Evolutionary conservation across 768 basidiomycete species (phyloP).

Genomic region (Amanita polypyramis): DNA sequence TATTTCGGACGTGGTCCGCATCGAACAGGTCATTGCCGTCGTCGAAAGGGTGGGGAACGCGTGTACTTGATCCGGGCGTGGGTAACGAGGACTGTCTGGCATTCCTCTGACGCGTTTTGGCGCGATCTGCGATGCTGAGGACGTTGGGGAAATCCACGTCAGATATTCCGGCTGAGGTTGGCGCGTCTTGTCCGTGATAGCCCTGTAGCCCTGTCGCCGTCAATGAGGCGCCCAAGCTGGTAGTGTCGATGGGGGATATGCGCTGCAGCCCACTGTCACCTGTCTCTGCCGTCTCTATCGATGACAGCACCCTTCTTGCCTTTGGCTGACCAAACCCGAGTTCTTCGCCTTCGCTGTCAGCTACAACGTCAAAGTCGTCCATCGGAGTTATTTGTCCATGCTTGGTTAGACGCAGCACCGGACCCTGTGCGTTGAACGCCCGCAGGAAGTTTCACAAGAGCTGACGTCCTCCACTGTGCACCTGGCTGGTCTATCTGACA

Average conservation of each 20-base stretch:
- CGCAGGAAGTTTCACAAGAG: too few relatives aligned
- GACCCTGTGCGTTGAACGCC: too few relatives aligned
- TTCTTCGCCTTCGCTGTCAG: constrained; percentile 6
- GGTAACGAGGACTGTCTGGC: constrained; percentile 12
- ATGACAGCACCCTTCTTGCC: background rate
- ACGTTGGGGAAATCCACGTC: constrained; percentile 12
- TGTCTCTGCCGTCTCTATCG: constrained; percentile 1
- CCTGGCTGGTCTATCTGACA: too few relatives aligned
- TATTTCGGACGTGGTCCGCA: constrained; percentile 17
- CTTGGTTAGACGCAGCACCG: too few relatives aligned
- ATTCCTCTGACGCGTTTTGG: constrained; percentile 42
- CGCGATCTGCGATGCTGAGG: constrained; percentile 43
- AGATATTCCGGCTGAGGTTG: background rate
- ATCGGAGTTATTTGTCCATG: constrained; percentile 1
- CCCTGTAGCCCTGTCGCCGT: too few relatives aligned
- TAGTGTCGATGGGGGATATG: background rate
- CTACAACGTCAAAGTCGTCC: constrained; percentile 2
- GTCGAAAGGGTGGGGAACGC: constrained; percentile 1
- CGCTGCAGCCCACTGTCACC: background rate
- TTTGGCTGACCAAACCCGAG: background rate
- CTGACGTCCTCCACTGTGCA: too few relatives aligned
- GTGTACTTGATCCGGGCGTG: constrained; percentile 1
- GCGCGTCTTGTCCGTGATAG: background rate
- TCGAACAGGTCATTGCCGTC: constrained; percentile 32
- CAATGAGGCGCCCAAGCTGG: background rate